A percentile compares a stretch with the other conserved stretches of the same genome.
Conservation (phyloP, 495 filamentous ascomycete species). For the Neurospora sublineolata region DNA sequence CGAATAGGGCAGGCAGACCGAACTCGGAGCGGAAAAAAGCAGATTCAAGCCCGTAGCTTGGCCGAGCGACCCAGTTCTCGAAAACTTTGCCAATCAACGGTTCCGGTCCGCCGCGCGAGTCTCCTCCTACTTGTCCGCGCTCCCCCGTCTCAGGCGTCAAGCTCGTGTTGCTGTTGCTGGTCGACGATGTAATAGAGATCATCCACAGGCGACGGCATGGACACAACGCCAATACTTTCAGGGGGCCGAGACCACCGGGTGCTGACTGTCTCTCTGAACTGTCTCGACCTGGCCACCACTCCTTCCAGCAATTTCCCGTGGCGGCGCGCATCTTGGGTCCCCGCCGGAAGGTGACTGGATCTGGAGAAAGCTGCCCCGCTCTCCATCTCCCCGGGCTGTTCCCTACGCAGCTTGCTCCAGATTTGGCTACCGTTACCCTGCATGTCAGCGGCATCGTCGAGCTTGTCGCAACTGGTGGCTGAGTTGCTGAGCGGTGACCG, state of each 20-base stretch:
- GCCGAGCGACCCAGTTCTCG: background rate
- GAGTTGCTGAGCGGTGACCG: background rate
- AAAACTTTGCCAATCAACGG: background rate
- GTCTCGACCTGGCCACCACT: background rate
- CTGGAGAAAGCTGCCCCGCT: background rate
- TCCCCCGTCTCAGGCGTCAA: background rate
- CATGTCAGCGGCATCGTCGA: background rate
- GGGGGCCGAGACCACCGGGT: background rate
- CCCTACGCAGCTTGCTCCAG: background rate
- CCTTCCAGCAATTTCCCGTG: background rate
- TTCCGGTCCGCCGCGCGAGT: background rate
- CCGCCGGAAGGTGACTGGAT: background rate
- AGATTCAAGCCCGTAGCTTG: background rate
- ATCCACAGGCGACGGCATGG: background rate
- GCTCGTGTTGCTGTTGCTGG: background rate
- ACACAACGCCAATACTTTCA: background rate
- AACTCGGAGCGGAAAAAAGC: background rate
- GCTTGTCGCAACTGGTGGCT: background rate
- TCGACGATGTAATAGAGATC: background rate
- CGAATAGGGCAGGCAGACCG: background rate
- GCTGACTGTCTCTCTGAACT: background rate
- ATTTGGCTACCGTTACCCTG: background rate
- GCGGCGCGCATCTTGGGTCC: background rate
- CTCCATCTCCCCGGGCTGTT: background rate
- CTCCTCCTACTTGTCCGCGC: background rate